Base-by-base conservation (phyloP, 257 asterid species). In the Solanum peruvianum region DNA sequence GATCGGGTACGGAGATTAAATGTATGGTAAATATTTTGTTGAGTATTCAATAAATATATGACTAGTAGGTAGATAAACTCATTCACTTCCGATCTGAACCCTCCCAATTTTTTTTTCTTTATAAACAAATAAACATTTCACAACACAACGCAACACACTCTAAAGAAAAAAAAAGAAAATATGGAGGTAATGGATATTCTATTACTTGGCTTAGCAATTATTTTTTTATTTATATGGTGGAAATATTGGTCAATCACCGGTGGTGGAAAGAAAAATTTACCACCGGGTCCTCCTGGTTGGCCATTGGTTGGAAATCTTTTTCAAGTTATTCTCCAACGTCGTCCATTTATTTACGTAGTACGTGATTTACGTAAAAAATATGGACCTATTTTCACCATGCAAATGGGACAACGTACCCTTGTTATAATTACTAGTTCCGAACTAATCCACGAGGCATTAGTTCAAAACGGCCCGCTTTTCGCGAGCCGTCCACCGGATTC, bases 221-320 rank as follows among this genome's bases (percentile, higher is more conserved):
- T 92, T 42, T 87, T 93, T 87, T 87, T 95, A 82, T 87, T 83
- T 29, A 45, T 91, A 0, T 95, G 98, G 98, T 95, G 99, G 98
- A 92, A 94, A 6, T 80, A 90, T 90, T 93, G 96, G 87, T 91
- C 95, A 1, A 82, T 88, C 83, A 88, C 92, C 23, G 89, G 92
- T 39, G 89, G 91, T 1, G 94, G 91, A 2, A 31, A 86, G 0
- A 93, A 85, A 80, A 94, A 94, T 88, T 96, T 95, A 85, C 99
- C 99, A 9, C 98, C 99, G 0, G 98, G 99, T 64, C 99, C 98
- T 16, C 96, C 93, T 0, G 98, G 98, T n/a, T 97, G 99, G 99
- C 99, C 99, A 23, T 25, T 97, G 3, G 98, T 97, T 2, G 99
- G 99, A 5, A 97, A 97, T 85, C 85, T 97, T 1, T 93, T 95